Evolutionary conservation across 2,329 filamentous ascomycete genomes (phyloP).

Genomic region (Neopestalotiopsis rosae): DNA sequence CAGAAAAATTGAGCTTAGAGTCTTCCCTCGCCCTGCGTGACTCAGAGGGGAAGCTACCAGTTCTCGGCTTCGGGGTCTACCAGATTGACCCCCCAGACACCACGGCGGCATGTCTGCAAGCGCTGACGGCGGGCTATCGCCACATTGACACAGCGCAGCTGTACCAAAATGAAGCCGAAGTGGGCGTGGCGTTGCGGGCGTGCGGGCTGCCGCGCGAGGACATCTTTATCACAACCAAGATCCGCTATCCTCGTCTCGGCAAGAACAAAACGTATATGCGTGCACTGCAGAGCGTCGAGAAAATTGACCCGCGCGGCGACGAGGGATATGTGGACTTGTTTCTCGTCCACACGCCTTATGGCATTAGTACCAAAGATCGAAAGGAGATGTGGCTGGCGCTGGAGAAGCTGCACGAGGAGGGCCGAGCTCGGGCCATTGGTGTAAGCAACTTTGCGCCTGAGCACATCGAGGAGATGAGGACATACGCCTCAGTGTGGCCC

Average conservation of each 20-base stretch:
- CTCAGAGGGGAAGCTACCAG: conserved; percentile 1
- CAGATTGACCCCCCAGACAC: conserved; percentile 9
- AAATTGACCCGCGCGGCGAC: conserved; percentile 40
- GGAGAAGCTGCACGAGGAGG: conserved; percentile 64
- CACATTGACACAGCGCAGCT: conserved; percentile 67
- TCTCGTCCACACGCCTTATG: conserved; percentile 67
- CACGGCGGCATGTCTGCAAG: conserved; percentile 43
- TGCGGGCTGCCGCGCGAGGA: conserved; percentile 57
- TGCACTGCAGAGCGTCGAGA: conserved; percentile 66
- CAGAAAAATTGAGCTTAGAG: neutral
- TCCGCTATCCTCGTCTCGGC: conserved; percentile 43
- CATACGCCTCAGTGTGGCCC: conserved; percentile 69
- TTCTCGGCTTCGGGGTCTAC: conserved; percentile 17
- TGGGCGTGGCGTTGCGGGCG: conserved; percentile 62
- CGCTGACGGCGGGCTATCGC: conserved; percentile 56
- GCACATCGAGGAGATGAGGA: conserved; percentile 72
- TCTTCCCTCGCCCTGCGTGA: neutral
- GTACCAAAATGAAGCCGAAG: conserved; percentile 67
- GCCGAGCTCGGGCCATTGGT: conserved; percentile 66
- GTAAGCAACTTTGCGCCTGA: conserved; percentile 70
- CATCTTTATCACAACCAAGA: conserved; percentile 68
- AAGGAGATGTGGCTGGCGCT: conserved; percentile 71
- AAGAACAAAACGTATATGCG: conserved; percentile 56
- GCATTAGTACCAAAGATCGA: conserved; percentile 54
- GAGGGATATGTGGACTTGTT: conserved; percentile 17